Evolutionary conservation across 1,284 basidiomycete species (phyloP), one percentile per base, ranked within the genome.

Genomic region (Paramarasmius palmivorus): DNA sequence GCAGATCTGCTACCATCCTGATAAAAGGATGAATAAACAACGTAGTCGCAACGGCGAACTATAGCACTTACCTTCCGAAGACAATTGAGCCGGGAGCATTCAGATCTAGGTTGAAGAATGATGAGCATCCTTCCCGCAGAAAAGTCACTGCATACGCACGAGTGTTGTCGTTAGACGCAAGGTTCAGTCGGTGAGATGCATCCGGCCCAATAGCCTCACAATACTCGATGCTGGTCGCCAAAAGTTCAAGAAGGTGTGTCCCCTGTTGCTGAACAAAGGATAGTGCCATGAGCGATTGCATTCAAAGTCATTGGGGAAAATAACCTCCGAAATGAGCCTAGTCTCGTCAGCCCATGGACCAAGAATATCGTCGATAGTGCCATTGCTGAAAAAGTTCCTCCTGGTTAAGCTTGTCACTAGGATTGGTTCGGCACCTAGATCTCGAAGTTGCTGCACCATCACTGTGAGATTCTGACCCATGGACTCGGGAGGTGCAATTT

Each of bases 381-480:
- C 70, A 57, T 73, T 63, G 17, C 65, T 52, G 51, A 66, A 63
- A 61, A 77, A 77, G 10, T 59, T 66, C n/a, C 75, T 63, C 22
- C 75, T 60, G 8, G 75, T 74, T 49, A 77, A 62, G 51, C 70
- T 71, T 6, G 75, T 77, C 32, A 78, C 67, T 7, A 77, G 62
- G 12, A 78, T 70, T 1, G 75, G 74, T 51, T 73, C 71, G 2
- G 64, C 76, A n/a, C 71, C 70, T 19, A 73, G 54, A 1, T 61
- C 63, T 3, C 70, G 66, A 49, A 76, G 63, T 54, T 75, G 67
- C 45, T 69, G 55, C 0, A 76, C 70, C 71, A 77, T 75, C 3
- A 56, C 60, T 4, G 74, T 76, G 37, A 77, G 52, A 55, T 78
- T 77, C 0, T 65, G 65, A 5, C 73, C 74, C 75, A 77, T 78